These are phyloP conservation scores for Aspergillus japonicus DNA, from an alignment of 2,329 filamentous ascomycete genomes.

Conservation along the genomic window DNA sequence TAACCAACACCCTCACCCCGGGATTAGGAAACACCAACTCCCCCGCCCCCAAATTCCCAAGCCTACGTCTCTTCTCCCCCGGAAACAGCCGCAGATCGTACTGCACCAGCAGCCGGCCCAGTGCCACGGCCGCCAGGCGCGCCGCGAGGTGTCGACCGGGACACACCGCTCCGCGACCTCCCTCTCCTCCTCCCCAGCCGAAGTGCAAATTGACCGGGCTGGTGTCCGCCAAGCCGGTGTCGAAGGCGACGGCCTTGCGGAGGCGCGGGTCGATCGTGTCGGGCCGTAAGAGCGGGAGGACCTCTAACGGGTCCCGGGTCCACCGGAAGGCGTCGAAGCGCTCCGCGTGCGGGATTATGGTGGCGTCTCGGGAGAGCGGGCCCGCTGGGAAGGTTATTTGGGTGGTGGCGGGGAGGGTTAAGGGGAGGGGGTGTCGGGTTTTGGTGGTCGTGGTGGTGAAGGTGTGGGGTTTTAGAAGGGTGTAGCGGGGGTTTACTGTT, in stretches of 20 bases:
- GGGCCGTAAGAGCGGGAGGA: not conserved
- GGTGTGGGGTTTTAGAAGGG: constrained; percentile 23
- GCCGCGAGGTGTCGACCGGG: constrained; percentile 27
- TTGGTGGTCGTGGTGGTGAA: constrained; percentile 14
- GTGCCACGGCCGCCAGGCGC: constrained; percentile 26
- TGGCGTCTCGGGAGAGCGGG: constrained; percentile 28
- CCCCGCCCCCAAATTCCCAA: constrained; percentile 27
- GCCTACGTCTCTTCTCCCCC: constrained; percentile 10
- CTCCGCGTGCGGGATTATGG: constrained; percentile 20
- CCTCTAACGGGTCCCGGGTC: constrained; percentile 17
- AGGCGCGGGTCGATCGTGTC: not conserved
- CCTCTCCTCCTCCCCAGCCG: constrained; percentile 17
- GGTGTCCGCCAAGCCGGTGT: constrained; percentile 22
- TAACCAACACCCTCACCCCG: constrained; percentile 21
- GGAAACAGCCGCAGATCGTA: constrained; percentile 30
- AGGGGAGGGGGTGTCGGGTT: not conserved
- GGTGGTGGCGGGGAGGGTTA: constrained; percentile 23
- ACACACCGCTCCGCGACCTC: constrained; percentile 8
- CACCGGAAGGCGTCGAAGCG: constrained; percentile 31
- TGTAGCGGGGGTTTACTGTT: constrained; percentile 31
- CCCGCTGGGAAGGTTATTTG: constrained; percentile 32
- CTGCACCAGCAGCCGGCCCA: constrained; percentile 29
- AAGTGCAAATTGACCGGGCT: constrained; percentile 27
- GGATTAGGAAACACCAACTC: constrained; percentile 32
- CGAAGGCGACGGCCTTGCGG: constrained; percentile 6